Percentiles rank a stretch among this genome's conserved stretches.
phyloP scores from a whole-genome alignment of 75 land plant genomes.

The Cryptomeria japonica region DNA sequence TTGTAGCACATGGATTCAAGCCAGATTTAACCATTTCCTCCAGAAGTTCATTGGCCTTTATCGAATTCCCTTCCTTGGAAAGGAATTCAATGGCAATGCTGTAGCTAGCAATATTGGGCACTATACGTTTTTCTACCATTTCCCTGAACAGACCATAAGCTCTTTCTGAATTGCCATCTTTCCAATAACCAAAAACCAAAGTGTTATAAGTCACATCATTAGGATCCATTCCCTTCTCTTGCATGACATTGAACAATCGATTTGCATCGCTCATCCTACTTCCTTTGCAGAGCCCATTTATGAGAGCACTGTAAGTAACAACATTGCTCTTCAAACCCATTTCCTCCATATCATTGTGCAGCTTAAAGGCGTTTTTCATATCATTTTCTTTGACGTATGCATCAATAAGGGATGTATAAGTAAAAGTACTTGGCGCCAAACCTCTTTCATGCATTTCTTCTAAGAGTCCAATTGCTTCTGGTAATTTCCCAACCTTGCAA shows the following conservation, averaged over 20 bases:
- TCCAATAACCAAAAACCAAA: slow-evolving; percentile 61
- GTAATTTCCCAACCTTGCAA: slow-evolving; percentile 27
- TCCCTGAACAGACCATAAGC: slow-evolving; percentile 60
- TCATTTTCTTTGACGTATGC: slow-evolving; percentile 39
- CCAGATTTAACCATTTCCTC: slow-evolving; percentile 45
- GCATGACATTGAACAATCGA: slow-evolving; percentile 50
- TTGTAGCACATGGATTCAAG: slow-evolving; percentile 7
- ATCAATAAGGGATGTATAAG: slow-evolving; percentile 60
- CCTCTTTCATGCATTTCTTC: slow-evolving; percentile 58
- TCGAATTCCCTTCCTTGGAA: slow-evolving; percentile 44
- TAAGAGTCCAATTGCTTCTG: slow-evolving; percentile 16
- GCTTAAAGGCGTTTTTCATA: slow-evolving; percentile 53
- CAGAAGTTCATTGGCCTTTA: slow-evolving; percentile 48
- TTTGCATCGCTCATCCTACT: slow-evolving; percentile 61
- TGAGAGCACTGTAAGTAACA: slow-evolving; percentile 62
- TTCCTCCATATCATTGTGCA: slow-evolving; percentile 54
- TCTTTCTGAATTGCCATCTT: slow-evolving; percentile 47
- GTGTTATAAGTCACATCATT: slow-evolving; percentile 68
- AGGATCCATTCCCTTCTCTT: slow-evolving; percentile 40
- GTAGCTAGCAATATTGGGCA: slow-evolving; percentile 57
- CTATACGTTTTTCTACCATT: slow-evolving; percentile 50
- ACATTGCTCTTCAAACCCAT: slow-evolving; percentile 58
- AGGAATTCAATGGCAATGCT: slow-evolving; percentile 36
- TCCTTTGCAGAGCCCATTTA: slow-evolving; percentile 46
- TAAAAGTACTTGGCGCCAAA: slow-evolving; percentile 42